A percentile compares a stretch with the other conserved stretches of the same genome.
These are phyloP conservation scores for Candida suzukii DNA, from an alignment of 805 yeast species.

Conservation along the genomic window DNA sequence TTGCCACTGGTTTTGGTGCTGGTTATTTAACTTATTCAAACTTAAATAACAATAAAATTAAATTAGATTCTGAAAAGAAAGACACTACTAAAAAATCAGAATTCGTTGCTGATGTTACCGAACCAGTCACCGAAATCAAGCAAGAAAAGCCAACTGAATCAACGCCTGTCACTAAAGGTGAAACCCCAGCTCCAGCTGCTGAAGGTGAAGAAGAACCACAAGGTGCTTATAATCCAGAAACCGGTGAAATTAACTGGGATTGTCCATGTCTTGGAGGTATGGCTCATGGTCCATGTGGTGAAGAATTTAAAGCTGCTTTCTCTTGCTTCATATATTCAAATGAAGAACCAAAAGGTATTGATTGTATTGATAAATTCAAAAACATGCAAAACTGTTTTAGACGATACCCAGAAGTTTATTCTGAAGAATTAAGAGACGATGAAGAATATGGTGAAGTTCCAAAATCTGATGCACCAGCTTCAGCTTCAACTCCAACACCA, in stretches of 20 bases:
- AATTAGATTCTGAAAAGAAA: background rate
- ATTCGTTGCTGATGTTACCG: no score
- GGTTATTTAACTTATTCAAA: no score
- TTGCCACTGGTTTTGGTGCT: background rate
- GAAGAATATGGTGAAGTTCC: constrained; percentile 36
- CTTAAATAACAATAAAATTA: no score
- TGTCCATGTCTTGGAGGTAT: constrained; percentile 99
- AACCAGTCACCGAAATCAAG: background rate
- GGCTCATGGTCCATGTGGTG: constrained; percentile 99
- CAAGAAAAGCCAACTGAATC: constrained; percentile 2
- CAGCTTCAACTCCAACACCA: constrained; percentile 6
- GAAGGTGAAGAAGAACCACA: constrained; percentile 18
- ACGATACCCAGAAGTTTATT: constrained; percentile 85
- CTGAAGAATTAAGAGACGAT: constrained; percentile 84
- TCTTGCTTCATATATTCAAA: constrained; percentile 91
- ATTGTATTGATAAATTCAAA: constrained; percentile 86
- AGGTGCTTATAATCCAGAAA: constrained; percentile 90
- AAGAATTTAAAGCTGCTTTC: constrained; percentile 89
- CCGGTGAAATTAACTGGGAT: constrained; percentile 99
- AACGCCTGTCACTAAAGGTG: background rate
- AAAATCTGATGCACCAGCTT: constrained; percentile 6
- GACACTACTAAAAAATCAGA: background rate
- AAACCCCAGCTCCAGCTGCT: background rate
- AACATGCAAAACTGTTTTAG: constrained; percentile 94
- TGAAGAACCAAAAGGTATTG: constrained; percentile 93